These are phyloP conservation scores for Candida insectorum DNA, from an alignment of 805 yeast genomes.

Conservation along the genomic window DNA sequence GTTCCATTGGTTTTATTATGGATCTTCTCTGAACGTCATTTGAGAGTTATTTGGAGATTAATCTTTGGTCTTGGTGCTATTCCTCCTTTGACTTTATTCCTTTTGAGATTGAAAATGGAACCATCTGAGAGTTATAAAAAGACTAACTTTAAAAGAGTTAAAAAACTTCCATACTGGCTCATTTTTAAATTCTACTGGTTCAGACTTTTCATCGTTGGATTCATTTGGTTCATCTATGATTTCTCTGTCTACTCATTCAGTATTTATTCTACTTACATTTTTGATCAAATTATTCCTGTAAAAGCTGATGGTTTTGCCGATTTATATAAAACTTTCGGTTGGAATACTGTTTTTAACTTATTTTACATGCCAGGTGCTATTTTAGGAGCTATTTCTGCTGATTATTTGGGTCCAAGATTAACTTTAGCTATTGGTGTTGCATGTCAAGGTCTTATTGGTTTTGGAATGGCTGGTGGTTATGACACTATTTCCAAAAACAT, in stretches of 20 bases:
- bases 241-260: constrained; percentile 87
- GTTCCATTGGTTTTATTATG: constrained; percentile 83
- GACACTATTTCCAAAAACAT: constrained; percentile 52
- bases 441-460: constrained; percentile 76
- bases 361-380: constrained; percentile 91
- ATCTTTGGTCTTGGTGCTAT: constrained; percentile 88
- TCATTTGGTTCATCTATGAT: constrained; percentile 91
- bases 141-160: constrained; percentile 60
- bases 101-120: constrained; percentile 69
- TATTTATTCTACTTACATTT: constrained; percentile 72
- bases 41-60: constrained; percentile 87
- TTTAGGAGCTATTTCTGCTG: constrained; percentile 81
- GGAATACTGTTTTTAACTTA: constrained; percentile 85
- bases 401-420: constrained; percentile 86
- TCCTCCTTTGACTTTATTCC: constrained; percentile 76
- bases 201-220: constrained; percentile 63
- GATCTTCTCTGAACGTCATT: constrained; percentile 70
- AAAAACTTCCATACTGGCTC: constrained; percentile 59
- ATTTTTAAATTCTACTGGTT: constrained; percentile 82
- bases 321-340: constrained; percentile 76
- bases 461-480: constrained; percentile 74
- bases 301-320: constrained; percentile 38
- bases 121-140: constrained; percentile 73
- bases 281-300: constrained; percentile 50
- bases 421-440: constrained; percentile 68